phyloP scores from a whole-genome alignment of 2,329 filamentous ascomycete species.

The Scedosporium boydii region DNA sequence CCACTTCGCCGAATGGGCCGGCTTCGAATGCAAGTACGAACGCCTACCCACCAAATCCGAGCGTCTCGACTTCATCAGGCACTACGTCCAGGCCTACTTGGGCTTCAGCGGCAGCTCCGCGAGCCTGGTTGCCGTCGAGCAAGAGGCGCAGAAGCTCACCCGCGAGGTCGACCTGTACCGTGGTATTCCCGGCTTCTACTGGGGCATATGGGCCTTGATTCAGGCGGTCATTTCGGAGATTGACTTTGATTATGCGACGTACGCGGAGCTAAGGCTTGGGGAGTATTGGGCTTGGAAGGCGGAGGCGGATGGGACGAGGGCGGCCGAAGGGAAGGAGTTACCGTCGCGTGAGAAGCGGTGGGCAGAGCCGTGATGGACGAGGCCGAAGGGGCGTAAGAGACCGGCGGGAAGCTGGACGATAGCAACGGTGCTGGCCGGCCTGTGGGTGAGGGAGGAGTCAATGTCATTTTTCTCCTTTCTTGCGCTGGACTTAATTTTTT shows the following conservation, averaged over 20 bases:
- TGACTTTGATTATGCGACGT: constrained; percentile 90
- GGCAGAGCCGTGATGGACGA: constrained; percentile 39
- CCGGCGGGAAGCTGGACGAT: not conserved
- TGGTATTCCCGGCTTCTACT: constrained; percentile 80
- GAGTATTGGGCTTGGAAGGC: constrained; percentile 93
- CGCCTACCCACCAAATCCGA: constrained; percentile 70
- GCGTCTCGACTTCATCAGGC: constrained; percentile 69
- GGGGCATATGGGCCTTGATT: constrained; percentile 94
- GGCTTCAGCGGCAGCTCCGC: constrained; percentile 23
- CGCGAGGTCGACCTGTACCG: constrained; percentile 79
- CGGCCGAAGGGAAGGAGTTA: constrained; percentile 43
- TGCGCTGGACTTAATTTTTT: not conserved
- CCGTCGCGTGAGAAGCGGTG: constrained; percentile 72
- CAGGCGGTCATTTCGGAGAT: constrained; percentile 92
- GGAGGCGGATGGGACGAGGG: constrained; percentile 56
- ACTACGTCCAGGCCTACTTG: constrained; percentile 74
- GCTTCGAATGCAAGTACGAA: constrained; percentile 87
- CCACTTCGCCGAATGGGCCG: constrained; percentile 97
- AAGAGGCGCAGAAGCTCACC: constrained; percentile 60
- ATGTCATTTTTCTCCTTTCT: not conserved
- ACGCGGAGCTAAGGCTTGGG: constrained; percentile 74
- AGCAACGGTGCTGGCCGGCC: too few relatives aligned
- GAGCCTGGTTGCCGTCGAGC: constrained; percentile 36
- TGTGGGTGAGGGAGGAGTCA: too few relatives aligned
- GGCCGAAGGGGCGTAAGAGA: not conserved